These are phyloP conservation scores for Russula sp. DNA, from an alignment of 768 basidiomycete genomes.

Conservation along the genomic window DNA sequence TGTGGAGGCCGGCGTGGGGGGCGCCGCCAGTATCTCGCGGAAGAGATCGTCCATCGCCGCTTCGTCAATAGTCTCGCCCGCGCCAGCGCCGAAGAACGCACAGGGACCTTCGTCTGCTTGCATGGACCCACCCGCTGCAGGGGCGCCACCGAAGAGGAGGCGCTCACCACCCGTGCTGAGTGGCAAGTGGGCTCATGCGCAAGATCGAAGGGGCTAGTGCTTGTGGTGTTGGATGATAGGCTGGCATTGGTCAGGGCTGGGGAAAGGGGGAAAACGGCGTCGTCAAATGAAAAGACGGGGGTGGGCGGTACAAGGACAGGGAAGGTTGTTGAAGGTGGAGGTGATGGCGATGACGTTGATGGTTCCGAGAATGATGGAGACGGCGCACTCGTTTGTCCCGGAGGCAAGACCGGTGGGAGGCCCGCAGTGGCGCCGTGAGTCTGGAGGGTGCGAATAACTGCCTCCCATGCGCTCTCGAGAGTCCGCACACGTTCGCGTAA, in stretches of 20 bases:
- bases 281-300: slow-evolving; percentile 31
- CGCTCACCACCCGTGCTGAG: slow-evolving; percentile 96
- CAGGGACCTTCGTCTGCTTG: slow-evolving; percentile 26
- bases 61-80: slow-evolving; percentile 42
- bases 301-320: slow-evolving; percentile 31
- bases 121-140: slow-evolving; percentile 84
- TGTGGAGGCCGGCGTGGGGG: slow-evolving; percentile 33
- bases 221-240: slow-evolving; percentile 30
- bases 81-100: slow-evolving; percentile 24
- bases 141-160: slow-evolving; percentile 62
- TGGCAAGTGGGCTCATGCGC: slow-evolving; percentile 79
- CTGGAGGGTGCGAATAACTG: slow-evolving; percentile 68
- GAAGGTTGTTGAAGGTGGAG: slow-evolving; percentile 32
- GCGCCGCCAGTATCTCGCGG: slow-evolving; percentile 61
- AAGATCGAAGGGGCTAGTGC: slow-evolving; percentile 29
- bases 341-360: slow-evolving; percentile 25
- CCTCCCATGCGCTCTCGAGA: slow-evolving; percentile 77
- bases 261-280: slow-evolving; percentile 33
- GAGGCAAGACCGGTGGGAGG: slow-evolving; percentile 31
- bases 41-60: slow-evolving; percentile 62
- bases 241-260: slow-evolving; percentile 30
- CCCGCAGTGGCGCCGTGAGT: slow-evolving; percentile 58
- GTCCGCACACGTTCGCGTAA: slow-evolving; percentile 70
- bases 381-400: slow-evolving; percentile 13
- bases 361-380: slow-evolving; percentile 17